Evolutionary conservation across 192 early-diverging fungal species (phyloP).

Genomic region (Rhizophagus clarus): DNA sequence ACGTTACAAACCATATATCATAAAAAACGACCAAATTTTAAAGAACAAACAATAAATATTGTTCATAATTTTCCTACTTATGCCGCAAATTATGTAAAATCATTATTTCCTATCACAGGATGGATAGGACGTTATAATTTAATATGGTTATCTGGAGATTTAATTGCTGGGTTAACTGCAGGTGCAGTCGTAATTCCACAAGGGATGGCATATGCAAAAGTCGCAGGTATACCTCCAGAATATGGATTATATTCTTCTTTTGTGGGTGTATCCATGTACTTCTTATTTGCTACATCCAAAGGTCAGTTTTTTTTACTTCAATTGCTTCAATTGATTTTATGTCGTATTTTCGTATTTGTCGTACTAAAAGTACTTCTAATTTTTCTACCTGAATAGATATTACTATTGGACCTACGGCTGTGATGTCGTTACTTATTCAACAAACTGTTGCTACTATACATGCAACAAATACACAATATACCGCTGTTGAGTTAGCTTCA

Average conservation of each 20-base stretch:
- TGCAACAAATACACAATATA: neutral
- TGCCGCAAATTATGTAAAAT: slow-evolving; percentile 6
- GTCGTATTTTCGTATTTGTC: too few species aligned
- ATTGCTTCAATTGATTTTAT: too few species aligned
- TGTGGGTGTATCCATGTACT: slow-evolving; percentile 63
- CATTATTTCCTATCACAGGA: slow-evolving; percentile 16
- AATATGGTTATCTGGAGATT: slow-evolving; percentile 52
- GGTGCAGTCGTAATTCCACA: slow-evolving; percentile 78
- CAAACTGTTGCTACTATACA: neutral
- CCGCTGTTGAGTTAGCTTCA: slow-evolving; percentile 43
- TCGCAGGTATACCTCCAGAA: slow-evolving; percentile 66
- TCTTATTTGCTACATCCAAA: slow-evolving; percentile 77
- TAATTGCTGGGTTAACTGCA: slow-evolving; percentile 77
- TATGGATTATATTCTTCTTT: slow-evolving; percentile 80
- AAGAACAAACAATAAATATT: neutral
- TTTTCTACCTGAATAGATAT: slow-evolving; percentile 37
- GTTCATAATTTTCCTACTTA: neutral
- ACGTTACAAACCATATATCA: neutral
- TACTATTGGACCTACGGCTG: slow-evolving; percentile 67
- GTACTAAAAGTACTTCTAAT: too few species aligned
- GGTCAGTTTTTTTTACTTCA: too few species aligned
- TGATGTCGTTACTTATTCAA: slow-evolving; percentile 21
- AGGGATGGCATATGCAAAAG: slow-evolving; percentile 70
- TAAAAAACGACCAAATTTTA: neutral
- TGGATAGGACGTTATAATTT: slow-evolving; percentile 37